Evolutionary conservation across 2,329 filamentous ascomycete species (phyloP).

Genomic region (Penicillium sp.): DNA sequence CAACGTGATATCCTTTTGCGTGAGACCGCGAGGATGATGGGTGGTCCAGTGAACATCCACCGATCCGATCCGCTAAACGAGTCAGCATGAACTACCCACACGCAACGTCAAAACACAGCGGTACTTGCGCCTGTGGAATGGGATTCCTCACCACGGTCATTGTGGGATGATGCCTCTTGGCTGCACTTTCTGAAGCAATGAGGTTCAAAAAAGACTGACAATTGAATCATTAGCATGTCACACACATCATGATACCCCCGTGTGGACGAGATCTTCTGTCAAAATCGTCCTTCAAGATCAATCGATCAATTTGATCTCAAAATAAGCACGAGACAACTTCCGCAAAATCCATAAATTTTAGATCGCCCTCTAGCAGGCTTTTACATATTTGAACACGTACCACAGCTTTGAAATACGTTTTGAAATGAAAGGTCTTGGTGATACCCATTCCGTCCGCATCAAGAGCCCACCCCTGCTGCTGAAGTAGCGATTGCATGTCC

Average conservation of each 20-base stretch:
- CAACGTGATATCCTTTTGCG: slow-evolving; percentile 33
- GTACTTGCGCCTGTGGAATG: no score
- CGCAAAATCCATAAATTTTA: no score
- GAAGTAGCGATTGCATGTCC: slow-evolving; percentile 19
- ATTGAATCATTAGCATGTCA: no score
- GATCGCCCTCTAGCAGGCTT: no score
- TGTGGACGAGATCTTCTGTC: no score
- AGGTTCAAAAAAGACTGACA: slow-evolving; percentile 33
- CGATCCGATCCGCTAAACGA: slow-evolving; percentile 28
- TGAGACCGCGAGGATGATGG: slow-evolving; percentile 35
- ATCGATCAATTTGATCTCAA: no score
- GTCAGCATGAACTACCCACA: no score
- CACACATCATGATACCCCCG: no score
- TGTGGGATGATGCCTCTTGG: slow-evolving; percentile 35
- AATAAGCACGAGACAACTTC: no score
- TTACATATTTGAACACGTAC: slow-evolving; percentile 17
- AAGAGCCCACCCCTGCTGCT: slow-evolving; percentile 29
- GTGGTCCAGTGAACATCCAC: slow-evolving; percentile 39
- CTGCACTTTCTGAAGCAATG: slow-evolving; percentile 33
- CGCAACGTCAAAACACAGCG: no score
- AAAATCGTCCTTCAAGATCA: no score
- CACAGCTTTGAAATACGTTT: slow-evolving; percentile 35
- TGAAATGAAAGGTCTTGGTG: slow-evolving; percentile 36
- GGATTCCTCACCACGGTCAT: slow-evolving; percentile 32
- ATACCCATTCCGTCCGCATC: slow-evolving; percentile 31